These are phyloP conservation scores for Trypanosoma caninum DNA, from an alignment of 208 protist species.

Conservation along the genomic window DNA sequence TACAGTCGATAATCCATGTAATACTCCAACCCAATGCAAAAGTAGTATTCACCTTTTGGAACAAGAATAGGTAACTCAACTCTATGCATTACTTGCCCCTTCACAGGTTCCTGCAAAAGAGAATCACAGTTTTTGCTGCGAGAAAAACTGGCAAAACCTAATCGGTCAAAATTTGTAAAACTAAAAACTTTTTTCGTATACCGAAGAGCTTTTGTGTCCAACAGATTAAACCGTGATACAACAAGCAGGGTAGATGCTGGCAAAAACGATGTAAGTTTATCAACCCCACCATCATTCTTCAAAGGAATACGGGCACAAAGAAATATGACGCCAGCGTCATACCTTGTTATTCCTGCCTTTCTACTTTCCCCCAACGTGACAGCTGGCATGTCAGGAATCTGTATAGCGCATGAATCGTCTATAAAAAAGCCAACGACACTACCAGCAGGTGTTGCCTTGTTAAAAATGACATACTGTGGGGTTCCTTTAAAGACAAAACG, in stretches of 20 bases:
- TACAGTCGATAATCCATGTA: slow-evolving; percentile 29
- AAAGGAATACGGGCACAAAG: slow-evolving; percentile 39
- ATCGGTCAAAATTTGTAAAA: slow-evolving; percentile 16
- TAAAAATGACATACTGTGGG: slow-evolving; percentile 27
- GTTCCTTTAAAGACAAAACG: slow-evolving; percentile 27
- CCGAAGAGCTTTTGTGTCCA: slow-evolving; percentile 33
- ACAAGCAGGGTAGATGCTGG: slow-evolving; percentile 26
- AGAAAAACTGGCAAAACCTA: slow-evolving; percentile 31
- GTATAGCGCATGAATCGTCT: slow-evolving; percentile 19
- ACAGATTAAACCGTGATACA: slow-evolving; percentile 27
- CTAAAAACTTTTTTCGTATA: slow-evolving; percentile 26
- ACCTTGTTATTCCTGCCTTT: slow-evolving; percentile 15
- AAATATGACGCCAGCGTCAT: slow-evolving; percentile 23
- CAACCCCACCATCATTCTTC: slow-evolving; percentile 4
- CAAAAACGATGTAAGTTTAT: slow-evolving; percentile 7
- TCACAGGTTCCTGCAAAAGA: slow-evolving; percentile 31
- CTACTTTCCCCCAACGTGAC: slow-evolving; percentile 15
- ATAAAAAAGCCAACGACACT: slow-evolving; percentile 44
- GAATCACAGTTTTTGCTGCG: slow-evolving; percentile 31
- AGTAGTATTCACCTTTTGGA: slow-evolving; percentile 53
- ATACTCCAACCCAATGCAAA: slow-evolving; percentile 34
- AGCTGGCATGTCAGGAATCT: slow-evolving; percentile 3
- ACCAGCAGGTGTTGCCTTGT: slow-evolving; percentile 36
- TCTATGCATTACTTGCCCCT: slow-evolving; percentile 9
- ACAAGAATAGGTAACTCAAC: slow-evolving; percentile 36